These are phyloP conservation scores for Betula pendula DNA, from an alignment of 306 rosid species.

Conservation along the genomic window DNA sequence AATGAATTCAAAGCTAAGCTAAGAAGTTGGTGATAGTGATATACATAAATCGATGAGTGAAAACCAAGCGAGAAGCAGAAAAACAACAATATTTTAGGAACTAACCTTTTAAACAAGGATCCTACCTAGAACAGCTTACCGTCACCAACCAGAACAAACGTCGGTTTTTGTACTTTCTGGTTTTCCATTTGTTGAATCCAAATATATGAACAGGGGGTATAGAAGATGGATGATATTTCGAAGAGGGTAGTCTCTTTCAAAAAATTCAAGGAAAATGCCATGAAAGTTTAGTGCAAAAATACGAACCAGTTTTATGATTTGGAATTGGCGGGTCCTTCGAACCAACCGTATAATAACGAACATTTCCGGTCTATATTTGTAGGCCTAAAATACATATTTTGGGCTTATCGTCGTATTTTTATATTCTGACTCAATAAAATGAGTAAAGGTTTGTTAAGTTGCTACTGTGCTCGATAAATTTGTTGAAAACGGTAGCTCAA, in stretches of 20 bases:
- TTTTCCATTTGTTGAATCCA: slow-evolving; percentile 41
- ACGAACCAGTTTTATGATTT: neutral
- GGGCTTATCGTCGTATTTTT: too few species aligned
- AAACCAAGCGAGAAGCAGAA: slow-evolving; percentile 58
- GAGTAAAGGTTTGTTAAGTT: too few species aligned
- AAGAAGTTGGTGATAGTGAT: slow-evolving; percentile 56
- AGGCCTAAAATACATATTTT: too few species aligned
- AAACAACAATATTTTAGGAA: slow-evolving; percentile 38
- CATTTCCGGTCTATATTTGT: too few species aligned
- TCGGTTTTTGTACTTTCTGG: slow-evolving; percentile 33
- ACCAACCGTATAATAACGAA: slow-evolving; percentile 3
- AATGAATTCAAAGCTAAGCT: slow-evolving; percentile 71
- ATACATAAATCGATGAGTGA: slow-evolving; percentile 49
- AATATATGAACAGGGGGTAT: slow-evolving; percentile 1
- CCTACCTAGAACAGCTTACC: slow-evolving; percentile 39
- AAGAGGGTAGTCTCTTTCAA: too few species aligned
- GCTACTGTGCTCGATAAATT: too few species aligned
- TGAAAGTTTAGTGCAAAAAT: neutral
- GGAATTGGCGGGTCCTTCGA: slow-evolving; percentile 20
- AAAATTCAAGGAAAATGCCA: neutral
- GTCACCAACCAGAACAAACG: slow-evolving; percentile 52
- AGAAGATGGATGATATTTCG: too few species aligned
- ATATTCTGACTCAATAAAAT: too few species aligned
- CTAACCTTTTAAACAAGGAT: slow-evolving; percentile 59
- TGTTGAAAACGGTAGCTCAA: too few species aligned